phyloP scores from a whole-genome alignment of 768 basidiomycete genomes.

The Phylloporus sp. region DNA sequence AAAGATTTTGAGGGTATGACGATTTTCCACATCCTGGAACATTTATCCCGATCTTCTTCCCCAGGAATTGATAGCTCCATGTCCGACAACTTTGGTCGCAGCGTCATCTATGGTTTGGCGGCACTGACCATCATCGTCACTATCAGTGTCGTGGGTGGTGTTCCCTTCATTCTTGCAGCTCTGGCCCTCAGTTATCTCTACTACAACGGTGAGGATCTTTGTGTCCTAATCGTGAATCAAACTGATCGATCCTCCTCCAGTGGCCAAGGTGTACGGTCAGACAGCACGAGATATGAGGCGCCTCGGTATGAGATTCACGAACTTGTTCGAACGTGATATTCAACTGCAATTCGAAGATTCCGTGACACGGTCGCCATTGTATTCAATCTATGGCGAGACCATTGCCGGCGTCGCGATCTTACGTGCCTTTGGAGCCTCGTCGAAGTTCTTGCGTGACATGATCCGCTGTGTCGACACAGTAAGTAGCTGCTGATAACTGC shows the following conservation, averaged over 20 bases:
- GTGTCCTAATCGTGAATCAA: not conserved
- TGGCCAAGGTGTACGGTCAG: constrained; percentile 63
- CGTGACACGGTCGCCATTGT: constrained; percentile 44
- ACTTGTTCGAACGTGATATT: not conserved
- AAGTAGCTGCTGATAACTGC: constrained; percentile 20
- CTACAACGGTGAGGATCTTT: constrained; percentile 52
- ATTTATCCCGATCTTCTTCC: constrained; percentile 12
- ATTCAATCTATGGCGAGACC: constrained; percentile 45
- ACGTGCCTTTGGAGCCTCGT: constrained; percentile 84
- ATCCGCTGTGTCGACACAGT: constrained; percentile 77
- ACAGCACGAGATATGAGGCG: constrained; percentile 84
- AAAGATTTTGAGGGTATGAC: constrained; percentile 77
- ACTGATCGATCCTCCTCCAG: constrained; percentile 18
- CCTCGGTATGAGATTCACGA: constrained; percentile 43
- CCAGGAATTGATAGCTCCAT: constrained; percentile 76
- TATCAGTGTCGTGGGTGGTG: constrained; percentile 73
- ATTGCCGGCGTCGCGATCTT: constrained; percentile 52
- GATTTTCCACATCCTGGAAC: not conserved
- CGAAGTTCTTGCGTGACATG: constrained; percentile 84
- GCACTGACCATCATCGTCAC: constrained; percentile 67
- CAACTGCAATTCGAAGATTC: constrained; percentile 32
- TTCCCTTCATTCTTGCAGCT: constrained; percentile 63
- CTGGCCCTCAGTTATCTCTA: constrained; percentile 56
- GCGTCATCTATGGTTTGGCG: constrained; percentile 65
- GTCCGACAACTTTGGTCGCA: constrained; percentile 82